These are phyloP conservation scores for Calamus simplicifolius DNA, from an alignment of 176 grass and related monocot genomes.

Conservation along the genomic window DNA sequence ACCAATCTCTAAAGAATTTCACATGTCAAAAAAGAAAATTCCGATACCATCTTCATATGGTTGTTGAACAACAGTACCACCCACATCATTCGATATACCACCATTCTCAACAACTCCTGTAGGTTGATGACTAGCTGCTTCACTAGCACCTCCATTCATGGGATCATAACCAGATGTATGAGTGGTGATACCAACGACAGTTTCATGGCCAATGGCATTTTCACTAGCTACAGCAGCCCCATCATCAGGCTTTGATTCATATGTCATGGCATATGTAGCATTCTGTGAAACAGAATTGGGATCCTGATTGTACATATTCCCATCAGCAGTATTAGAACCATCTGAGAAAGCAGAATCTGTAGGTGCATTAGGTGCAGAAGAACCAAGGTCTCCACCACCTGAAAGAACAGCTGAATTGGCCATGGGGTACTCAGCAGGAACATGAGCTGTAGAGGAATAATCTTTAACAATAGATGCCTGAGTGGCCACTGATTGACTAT, in stretches of 20 bases:
- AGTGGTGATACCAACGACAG: slow-evolving; percentile 12
- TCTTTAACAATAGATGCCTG: slow-evolving; percentile 14
- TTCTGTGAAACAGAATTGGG: slow-evolving; percentile 1
- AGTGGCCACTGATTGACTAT: slow-evolving; percentile 22
- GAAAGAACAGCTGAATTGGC: slow-evolving; percentile 1
- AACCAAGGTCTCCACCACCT: slow-evolving; percentile 11
- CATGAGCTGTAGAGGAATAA: slow-evolving; percentile 12
- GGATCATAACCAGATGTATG: slow-evolving; percentile 31
- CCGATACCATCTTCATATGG: slow-evolving; percentile 70
- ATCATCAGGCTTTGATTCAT: background rate
- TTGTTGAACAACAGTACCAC: slow-evolving; percentile 33
- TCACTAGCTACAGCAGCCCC: background rate
- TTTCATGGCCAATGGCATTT: background rate
- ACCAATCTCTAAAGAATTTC: background rate
- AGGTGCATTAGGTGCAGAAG: slow-evolving; percentile 7
- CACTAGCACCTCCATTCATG: slow-evolving; percentile 41
- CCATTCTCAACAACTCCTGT: slow-evolving; percentile 54
- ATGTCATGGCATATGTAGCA: background rate
- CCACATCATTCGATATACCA: slow-evolving; percentile 15
- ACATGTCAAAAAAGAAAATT: background rate
- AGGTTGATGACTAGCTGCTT: slow-evolving; percentile 44
- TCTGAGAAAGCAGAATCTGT: slow-evolving; percentile 8
- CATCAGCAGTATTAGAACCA: slow-evolving; percentile 18
- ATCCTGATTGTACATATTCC: slow-evolving; percentile 16
- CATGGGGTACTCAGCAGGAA: slow-evolving; percentile 2